Evolutionary conservation across 805 yeast genomes (phyloP).

Genomic region (Wickerhamiella alocasiicola): DNA sequence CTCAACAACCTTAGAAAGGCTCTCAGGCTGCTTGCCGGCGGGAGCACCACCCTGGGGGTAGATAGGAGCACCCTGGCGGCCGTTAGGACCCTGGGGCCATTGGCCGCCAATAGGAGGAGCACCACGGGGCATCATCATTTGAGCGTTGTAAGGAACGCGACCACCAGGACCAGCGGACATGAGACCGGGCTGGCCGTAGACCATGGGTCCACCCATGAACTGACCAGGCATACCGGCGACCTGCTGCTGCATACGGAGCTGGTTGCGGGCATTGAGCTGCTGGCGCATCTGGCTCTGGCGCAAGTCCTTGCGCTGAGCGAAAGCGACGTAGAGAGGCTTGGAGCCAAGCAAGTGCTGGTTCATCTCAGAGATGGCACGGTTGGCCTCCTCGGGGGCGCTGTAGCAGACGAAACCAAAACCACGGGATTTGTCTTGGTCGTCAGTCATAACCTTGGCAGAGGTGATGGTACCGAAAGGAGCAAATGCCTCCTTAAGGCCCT

Average conservation of each 20-base stretch:
- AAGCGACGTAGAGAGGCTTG: conserved; percentile 95
- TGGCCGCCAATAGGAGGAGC: conserved; percentile 29
- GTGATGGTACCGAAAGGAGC: conserved; percentile 89
- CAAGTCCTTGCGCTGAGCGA: conserved; percentile 97
- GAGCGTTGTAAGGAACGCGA: conserved; percentile 40
- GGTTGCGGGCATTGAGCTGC: conserved; percentile 96
- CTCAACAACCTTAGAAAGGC: conserved; percentile 57
- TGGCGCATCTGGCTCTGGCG: conserved; percentile 95
- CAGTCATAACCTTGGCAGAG: conserved; percentile 92
- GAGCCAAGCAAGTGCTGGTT: conserved; percentile 90
- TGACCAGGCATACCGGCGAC: conserved; percentile 76
- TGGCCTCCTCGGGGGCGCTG: conserved; percentile 97
- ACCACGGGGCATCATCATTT: conserved; percentile 27
- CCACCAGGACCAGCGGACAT: conserved; percentile 63
- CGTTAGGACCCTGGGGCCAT: conserved; percentile 34
- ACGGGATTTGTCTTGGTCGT: conserved; percentile 87
- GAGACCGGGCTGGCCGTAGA: conserved; percentile 69
- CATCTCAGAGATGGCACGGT: conserved; percentile 96
- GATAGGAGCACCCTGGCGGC: conserved; percentile 28
- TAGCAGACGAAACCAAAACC: conserved; percentile 98
- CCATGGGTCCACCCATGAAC: conserved; percentile 65
- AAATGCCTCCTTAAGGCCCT: conserved; percentile 81
- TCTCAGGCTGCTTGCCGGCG: conserved; percentile 20
- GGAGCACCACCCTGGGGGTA: conserved; percentile 21
- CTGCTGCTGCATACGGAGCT: conserved; percentile 95